A percentile compares a stretch with the other conserved stretches of the same genome.
Evolutionary conservation across 352 stramenopile genomes (phyloP).

Genomic region (Phytopythium kandeliae): DNA sequence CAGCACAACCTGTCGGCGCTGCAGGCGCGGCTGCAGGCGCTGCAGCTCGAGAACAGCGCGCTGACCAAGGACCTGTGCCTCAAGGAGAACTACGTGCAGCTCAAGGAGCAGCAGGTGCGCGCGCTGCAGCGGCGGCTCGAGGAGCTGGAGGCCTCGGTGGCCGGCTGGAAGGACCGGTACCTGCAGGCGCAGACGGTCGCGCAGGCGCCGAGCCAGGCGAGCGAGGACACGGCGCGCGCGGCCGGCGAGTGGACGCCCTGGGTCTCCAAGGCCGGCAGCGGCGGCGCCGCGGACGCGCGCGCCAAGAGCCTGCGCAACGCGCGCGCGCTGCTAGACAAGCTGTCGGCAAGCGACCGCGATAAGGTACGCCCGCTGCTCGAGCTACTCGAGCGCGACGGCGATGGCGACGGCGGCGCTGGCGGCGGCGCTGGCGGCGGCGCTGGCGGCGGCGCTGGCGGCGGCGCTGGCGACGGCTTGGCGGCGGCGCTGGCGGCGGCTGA

Average conservation of each 20-base stretch:
- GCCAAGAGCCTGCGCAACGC: constrained; percentile 29
- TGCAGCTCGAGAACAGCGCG: constrained; percentile 54
- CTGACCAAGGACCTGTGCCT: constrained; percentile 57
- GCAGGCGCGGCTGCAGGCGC: constrained; percentile 47
- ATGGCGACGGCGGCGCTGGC: too few species aligned
- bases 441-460: too few species aligned
- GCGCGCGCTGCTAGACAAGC: constrained; percentile 34
- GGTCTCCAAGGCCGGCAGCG: constrained; percentile 20
- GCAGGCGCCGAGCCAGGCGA: constrained; percentile 9
- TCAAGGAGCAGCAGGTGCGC: constrained; percentile 71
- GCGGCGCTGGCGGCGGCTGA: constrained; percentile 2
- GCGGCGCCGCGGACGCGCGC: constrained; percentile 1
- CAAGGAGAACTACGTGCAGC: constrained; percentile 73
- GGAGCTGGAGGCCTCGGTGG: constrained; percentile 46
- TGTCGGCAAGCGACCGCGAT: constrained; percentile 38
- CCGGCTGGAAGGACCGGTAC: constrained; percentile 64
- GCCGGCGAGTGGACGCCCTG: constrained; percentile 26
- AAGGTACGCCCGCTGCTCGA: constrained; percentile 43
- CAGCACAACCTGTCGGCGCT: constrained; percentile 64
- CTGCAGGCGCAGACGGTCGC: constrained; percentile 37
- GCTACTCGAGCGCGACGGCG: constrained; percentile 15
- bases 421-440: too few species aligned
- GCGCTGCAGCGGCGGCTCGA: constrained; percentile 67
- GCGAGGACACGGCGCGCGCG: too few species aligned
- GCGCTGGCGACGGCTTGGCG: too few species aligned